Evolutionary conservation across 768 basidiomycete genomes (phyloP).

Genomic region (Antrodiella citrinella): DNA sequence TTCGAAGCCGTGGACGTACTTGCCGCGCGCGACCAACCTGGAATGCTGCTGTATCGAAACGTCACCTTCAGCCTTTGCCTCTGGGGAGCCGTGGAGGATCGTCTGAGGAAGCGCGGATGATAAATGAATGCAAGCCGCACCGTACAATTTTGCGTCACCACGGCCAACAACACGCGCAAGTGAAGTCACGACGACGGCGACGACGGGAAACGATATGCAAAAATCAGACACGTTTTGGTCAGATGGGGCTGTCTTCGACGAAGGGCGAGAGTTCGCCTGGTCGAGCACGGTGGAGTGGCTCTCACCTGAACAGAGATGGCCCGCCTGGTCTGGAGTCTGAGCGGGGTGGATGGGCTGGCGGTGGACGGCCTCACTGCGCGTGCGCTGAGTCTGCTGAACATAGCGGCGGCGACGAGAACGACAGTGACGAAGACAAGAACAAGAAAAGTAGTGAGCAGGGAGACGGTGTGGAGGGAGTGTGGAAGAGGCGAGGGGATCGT

Average conservation of each 20-base stretch:
- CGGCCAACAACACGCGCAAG: too few relatives aligned
- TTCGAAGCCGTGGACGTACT: constrained; percentile 89
- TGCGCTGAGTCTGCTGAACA: constrained; percentile 18
- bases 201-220: neutral
- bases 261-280: neutral
- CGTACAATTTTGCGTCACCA: too few relatives aligned
- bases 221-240: too few relatives aligned
- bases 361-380: constrained; percentile 12
- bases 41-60: constrained; percentile 77
- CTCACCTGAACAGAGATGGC: constrained; percentile 27
- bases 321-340: too few relatives aligned
- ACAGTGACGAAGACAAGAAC: neutral
- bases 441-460: neutral
- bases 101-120: too few relatives aligned
- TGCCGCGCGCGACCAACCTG: constrained; percentile 81
- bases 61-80: constrained; percentile 80
- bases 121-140: neutral
- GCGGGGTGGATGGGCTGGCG: neutral
- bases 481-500: neutral
- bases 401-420: constrained; percentile 4
- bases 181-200: too few relatives aligned
- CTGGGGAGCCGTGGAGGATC: constrained; percentile 87
- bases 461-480: constrained; percentile 3
- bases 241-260: too few relatives aligned
- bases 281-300: neutral